A percentile compares a stretch with the other conserved stretches of the same genome.
These are phyloP conservation scores for Aspergillus persii DNA, from an alignment of 2,329 filamentous ascomycete genomes.

Conservation along the genomic window DNA sequence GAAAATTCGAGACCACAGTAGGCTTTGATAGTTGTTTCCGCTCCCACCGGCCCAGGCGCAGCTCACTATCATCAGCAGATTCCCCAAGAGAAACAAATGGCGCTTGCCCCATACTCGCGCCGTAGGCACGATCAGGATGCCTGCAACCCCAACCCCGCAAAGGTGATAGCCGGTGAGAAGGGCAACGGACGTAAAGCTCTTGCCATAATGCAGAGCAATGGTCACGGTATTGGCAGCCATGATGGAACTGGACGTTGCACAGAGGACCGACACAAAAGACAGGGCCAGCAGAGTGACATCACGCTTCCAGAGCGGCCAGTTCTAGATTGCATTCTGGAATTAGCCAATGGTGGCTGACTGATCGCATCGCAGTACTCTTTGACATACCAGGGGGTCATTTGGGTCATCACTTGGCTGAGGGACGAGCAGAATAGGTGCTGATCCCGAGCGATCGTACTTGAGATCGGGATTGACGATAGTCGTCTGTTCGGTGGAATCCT, in stretches of 20 bases:
- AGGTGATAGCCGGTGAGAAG: conserved; percentile 85
- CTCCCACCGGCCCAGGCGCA: conserved; percentile 76
- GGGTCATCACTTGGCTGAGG: conserved; percentile 90
- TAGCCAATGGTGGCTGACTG: not conserved
- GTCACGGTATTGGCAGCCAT: conserved; percentile 85
- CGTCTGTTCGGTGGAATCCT: conserved; percentile 40
- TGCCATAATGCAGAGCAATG: conserved; percentile 64
- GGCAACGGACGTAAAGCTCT: conserved; percentile 71
- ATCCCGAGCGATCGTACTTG: conserved; percentile 70
- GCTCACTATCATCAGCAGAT: conserved; percentile 68
- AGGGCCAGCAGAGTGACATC: conserved; percentile 77
- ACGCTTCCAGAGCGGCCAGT: conserved; percentile 83
- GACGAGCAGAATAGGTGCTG: conserved; percentile 72
- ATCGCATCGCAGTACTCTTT: not conserved
- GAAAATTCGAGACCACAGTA: conserved; percentile 75
- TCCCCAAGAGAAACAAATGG: conserved; percentile 79
- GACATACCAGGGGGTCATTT: conserved; percentile 73
- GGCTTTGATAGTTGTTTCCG: conserved; percentile 64
- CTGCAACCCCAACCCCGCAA: conserved; percentile 75
- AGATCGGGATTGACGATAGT: conserved; percentile 45
- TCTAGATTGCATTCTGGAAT: conserved; percentile 43
- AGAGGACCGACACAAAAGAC: conserved; percentile 77
- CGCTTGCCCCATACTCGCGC: conserved; percentile 91
- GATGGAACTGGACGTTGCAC: conserved; percentile 78
- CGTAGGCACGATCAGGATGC: conserved; percentile 81